Evolutionary conservation across 345 rosid species (phyloP).

Genomic region (Diplotaxis tenuifolia): DNA sequence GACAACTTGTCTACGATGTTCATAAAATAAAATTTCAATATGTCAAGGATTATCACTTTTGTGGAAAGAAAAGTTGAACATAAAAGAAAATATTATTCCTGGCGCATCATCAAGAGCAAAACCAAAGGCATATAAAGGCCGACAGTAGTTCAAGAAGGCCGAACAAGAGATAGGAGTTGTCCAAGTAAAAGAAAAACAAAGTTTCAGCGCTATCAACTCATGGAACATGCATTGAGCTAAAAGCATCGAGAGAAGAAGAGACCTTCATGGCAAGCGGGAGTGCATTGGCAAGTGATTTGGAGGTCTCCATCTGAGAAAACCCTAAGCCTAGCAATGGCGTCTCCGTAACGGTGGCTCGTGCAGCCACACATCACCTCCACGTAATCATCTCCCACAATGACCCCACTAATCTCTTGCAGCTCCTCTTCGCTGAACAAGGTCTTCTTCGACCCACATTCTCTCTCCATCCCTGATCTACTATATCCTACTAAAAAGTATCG

Average conservation of each 20-base stretch:
- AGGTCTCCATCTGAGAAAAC: slow-evolving; percentile 85
- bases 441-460: slow-evolving; percentile 41
- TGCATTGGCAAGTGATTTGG: slow-evolving; percentile 90
- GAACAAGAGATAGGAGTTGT: background rate
- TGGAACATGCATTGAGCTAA: slow-evolving; percentile 22
- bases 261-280: slow-evolving; percentile 97
- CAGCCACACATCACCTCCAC: slow-evolving; percentile 96
- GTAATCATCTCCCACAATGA: slow-evolving; percentile 59
- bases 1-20: too few species aligned
- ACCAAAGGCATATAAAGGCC: background rate
- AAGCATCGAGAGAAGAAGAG: slow-evolving; percentile 16
- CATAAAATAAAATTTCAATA: background rate
- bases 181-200: background rate
- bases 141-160: too few species aligned
- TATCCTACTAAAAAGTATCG: slow-evolving; percentile 3
- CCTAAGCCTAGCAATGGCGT: slow-evolving; percentile 95
- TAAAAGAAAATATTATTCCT: background rate
- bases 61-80: background rate
- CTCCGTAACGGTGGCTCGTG: slow-evolving; percentile 96
- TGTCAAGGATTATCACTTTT: background rate
- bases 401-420: slow-evolving; percentile 75
- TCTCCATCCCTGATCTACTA: slow-evolving; percentile 40
- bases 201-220: background rate
- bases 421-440: slow-evolving; percentile 75
- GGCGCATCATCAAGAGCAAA: background rate